A percentile compares a stretch with the other conserved stretches of the same genome.
Conservation (phyloP, 257 asterid species). For the Perilla frutescens region DNA sequence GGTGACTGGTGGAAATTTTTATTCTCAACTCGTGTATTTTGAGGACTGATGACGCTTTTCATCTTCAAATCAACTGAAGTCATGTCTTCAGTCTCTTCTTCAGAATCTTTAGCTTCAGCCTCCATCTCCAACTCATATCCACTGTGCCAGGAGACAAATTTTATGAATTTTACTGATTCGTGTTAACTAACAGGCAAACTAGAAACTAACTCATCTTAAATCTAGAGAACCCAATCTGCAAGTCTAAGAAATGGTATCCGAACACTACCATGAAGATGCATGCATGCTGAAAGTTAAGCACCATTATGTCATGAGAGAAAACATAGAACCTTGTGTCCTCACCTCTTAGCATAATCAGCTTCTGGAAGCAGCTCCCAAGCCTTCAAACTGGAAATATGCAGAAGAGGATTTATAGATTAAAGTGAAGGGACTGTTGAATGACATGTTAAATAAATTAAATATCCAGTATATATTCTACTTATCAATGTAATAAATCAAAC, state of each 20-base stretch:
- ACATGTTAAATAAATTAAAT: conserved; percentile 18
- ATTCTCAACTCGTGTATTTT: conserved; percentile 33
- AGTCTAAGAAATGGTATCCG: background rate
- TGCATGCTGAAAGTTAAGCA: conserved; percentile 10
- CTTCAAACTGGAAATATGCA: conserved; percentile 60
- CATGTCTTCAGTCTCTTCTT: conserved; percentile 71
- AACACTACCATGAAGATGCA: background rate
- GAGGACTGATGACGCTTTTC: conserved; percentile 47
- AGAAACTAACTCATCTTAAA: conserved; percentile 13
- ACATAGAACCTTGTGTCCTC: conserved; percentile 26
- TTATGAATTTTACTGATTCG: conserved; percentile 17
- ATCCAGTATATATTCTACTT: conserved; percentile 2
- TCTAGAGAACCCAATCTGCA: background rate
- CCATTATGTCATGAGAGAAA: background rate
- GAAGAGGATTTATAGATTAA: background rate
- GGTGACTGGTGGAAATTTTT: conserved; percentile 44
- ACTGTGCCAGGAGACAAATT: conserved; percentile 45
- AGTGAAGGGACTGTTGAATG: background rate
- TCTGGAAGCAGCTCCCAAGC: conserved; percentile 95
- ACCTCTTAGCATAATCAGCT: conserved; percentile 76
- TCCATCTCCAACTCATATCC: conserved; percentile 83
- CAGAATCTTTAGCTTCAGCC: conserved; percentile 93
- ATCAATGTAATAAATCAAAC: conserved; percentile 31
- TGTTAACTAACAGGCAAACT: background rate
- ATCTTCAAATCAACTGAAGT: conserved; percentile 43